Evolutionary conservation across 2,329 filamentous ascomycete genomes (phyloP).

Genomic region (Endothia cerciana): DNA sequence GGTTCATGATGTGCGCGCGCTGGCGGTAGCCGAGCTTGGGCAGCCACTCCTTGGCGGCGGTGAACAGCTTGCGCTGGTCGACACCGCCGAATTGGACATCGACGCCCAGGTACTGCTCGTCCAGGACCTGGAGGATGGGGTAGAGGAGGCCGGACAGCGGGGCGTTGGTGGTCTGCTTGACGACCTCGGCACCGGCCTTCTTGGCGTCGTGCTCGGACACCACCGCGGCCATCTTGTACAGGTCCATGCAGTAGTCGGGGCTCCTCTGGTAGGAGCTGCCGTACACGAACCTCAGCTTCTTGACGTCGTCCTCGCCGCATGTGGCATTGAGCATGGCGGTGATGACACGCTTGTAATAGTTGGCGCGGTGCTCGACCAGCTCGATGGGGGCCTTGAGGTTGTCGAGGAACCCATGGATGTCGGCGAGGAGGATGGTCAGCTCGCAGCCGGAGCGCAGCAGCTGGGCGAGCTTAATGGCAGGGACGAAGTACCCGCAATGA

Average conservation of each 20-base stretch:
- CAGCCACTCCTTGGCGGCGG: slow-evolving; percentile 80
- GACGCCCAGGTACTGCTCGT: slow-evolving; percentile 86
- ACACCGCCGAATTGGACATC: slow-evolving; percentile 86
- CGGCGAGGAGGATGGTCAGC: slow-evolving; percentile 76
- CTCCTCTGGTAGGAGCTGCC: slow-evolving; percentile 82
- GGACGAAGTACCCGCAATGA: slow-evolving; percentile 88
- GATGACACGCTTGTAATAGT: slow-evolving; percentile 83
- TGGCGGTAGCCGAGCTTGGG: slow-evolving; percentile 84
- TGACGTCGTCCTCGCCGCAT: slow-evolving; percentile 67
- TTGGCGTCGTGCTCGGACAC: slow-evolving; percentile 81
- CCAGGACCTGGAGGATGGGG: slow-evolving; percentile 85
- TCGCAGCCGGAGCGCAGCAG: slow-evolving; percentile 84
- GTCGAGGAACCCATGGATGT: slow-evolving; percentile 71
- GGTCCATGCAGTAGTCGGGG: slow-evolving; percentile 81
- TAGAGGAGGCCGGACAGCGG: slow-evolving; percentile 77
- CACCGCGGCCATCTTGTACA: slow-evolving; percentile 74
- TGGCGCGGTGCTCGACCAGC: slow-evolving; percentile 77
- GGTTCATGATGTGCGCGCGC: slow-evolving; percentile 60
- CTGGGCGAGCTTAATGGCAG: slow-evolving; percentile 87
- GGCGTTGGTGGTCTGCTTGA: slow-evolving; percentile 85
- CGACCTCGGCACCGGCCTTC: slow-evolving; percentile 89
- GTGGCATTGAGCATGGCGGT: slow-evolving; percentile 76
- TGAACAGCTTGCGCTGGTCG: slow-evolving; percentile 90
- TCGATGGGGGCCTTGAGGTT: slow-evolving; percentile 87
- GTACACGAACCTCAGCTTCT: slow-evolving; percentile 80